Evolutionary conservation across 169 alveolate genomes (phyloP).

Genomic region (Plasmodium vivax): DNA sequence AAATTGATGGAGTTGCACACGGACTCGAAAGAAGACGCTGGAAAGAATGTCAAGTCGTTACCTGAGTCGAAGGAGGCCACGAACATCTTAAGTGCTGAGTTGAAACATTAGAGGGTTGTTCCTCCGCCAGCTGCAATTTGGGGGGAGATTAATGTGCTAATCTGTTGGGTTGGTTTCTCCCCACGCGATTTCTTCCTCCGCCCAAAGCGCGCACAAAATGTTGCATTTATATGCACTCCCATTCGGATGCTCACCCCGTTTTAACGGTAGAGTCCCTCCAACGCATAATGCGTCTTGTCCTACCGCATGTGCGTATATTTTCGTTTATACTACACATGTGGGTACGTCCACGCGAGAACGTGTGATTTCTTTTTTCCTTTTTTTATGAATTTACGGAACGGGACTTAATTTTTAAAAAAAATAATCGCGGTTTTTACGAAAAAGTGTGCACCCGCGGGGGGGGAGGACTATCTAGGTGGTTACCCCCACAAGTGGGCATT

Average conservation of each 20-base stretch:
- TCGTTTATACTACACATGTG: not conserved
- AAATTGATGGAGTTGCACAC: slow-evolving; percentile 92
- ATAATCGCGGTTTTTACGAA: slow-evolving; percentile 4
- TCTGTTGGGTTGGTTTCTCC: not conserved
- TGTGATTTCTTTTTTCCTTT: not conserved
- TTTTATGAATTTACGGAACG: slow-evolving; percentile 10
- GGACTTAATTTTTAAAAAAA: slow-evolving; percentile 3
- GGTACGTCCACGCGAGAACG: not conserved
- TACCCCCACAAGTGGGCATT: not conserved
- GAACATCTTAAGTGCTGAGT: slow-evolving; percentile 83
- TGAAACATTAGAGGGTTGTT: slow-evolving; percentile 47
- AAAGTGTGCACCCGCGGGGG: not conserved
- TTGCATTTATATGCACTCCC: not conserved
- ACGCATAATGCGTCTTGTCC: not conserved
- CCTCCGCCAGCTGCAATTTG: not conserved
- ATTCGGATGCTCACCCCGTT: not conserved
- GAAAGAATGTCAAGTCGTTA: slow-evolving; percentile 78
- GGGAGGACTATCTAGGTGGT: not conserved
- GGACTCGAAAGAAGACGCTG: slow-evolving; percentile 89
- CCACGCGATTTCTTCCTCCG: not conserved
- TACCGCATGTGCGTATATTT: slow-evolving; percentile 6
- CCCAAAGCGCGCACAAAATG: not conserved
- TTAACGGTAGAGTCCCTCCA: not conserved
- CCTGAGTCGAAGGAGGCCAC: slow-evolving; percentile 86
- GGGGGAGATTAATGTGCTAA: not conserved